Percentiles rank a stretch among this genome's conserved stretches.
Conservation (phyloP, 1,284 basidiomycete species). For the Pholiota adiposa region DNA sequence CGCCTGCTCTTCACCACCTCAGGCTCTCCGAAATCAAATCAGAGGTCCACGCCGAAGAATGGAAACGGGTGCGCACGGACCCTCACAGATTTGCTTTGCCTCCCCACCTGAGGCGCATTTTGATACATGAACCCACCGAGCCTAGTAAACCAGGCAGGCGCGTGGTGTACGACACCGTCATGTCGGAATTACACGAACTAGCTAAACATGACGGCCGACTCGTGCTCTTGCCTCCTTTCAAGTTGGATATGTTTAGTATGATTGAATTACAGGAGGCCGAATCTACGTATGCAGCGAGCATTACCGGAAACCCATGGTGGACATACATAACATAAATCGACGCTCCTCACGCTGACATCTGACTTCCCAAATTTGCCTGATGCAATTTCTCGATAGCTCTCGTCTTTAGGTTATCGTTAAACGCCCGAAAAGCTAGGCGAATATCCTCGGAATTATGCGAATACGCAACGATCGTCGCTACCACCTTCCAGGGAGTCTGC, state of each 20-base stretch:
- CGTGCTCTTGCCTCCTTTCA: slow-evolving; percentile 15
- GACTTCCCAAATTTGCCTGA: slow-evolving; percentile 15
- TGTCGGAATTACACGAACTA: slow-evolving; percentile 15
- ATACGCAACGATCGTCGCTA: slow-evolving; percentile 49
- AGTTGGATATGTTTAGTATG: slow-evolving; percentile 22
- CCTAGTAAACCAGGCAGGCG: slow-evolving; percentile 10
- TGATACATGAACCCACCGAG: slow-evolving; percentile 20
- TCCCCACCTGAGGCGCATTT: slow-evolving; percentile 11
- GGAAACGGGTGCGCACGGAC: slow-evolving; percentile 8
- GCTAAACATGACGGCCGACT: slow-evolving; percentile 7
- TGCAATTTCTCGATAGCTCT: slow-evolving; percentile 35
- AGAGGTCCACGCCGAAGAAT: slow-evolving; percentile 13
- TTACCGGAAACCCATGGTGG: slow-evolving; percentile 17
- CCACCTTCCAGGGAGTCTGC: slow-evolving; percentile 66
- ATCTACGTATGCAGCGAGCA: slow-evolving; percentile 17
- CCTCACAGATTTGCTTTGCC: slow-evolving; percentile 6
- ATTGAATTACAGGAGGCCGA: slow-evolving; percentile 22
- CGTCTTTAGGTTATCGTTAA: slow-evolving; percentile 42
- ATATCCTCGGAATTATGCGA: slow-evolving; percentile 31
- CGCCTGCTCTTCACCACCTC: slow-evolving; percentile 19
- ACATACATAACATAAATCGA: slow-evolving; percentile 27
- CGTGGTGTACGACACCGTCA: slow-evolving; percentile 12
- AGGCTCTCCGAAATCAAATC: slow-evolving; percentile 23
- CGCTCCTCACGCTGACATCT: slow-evolving; percentile 37
- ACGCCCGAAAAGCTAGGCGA: slow-evolving; percentile 37